Evolutionary conservation across 495 filamentous ascomycete species (phyloP).

Genomic region (Parachaetomium inaequale): DNA sequence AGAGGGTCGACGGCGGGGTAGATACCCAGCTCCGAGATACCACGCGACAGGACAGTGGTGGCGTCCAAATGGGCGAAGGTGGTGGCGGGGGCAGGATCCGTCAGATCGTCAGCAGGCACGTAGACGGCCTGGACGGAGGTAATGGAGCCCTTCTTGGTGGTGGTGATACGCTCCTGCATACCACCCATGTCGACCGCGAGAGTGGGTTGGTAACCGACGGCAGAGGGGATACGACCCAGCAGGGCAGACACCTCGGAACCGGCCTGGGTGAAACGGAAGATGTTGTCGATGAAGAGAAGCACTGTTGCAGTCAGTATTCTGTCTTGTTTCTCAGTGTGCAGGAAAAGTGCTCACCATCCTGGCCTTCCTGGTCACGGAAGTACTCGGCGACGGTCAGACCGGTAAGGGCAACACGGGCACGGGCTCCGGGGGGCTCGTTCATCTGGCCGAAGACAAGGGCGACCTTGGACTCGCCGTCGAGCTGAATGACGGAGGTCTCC

Average conservation of each 20-base stretch:
- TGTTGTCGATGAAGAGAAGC: conserved; percentile 99
- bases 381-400: conserved; percentile 87
- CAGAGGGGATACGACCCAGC: conserved; percentile 99
- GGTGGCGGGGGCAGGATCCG: conserved; percentile 97
- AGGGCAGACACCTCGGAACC: conserved; percentile 99
- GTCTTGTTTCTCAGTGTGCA: neutral
- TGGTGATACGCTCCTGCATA: conserved; percentile 99
- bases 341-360: conserved; percentile 62
- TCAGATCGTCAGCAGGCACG: conserved; percentile 99
- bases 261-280: conserved; percentile 99
- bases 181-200: conserved; percentile 99
- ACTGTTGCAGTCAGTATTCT: conserved; percentile 45
- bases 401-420: conserved; percentile 99
- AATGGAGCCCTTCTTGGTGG: conserved; percentile 98
- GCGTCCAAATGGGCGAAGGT: conserved; percentile 99
- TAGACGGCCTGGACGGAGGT: conserved; percentile 99
- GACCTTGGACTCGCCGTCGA: conserved; percentile 99
- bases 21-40: conserved; percentile 99
- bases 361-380: conserved; percentile 96
- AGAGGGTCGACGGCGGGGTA: conserved; percentile 99
- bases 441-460: conserved; percentile 99
- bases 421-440: conserved; percentile 99
- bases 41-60: conserved; percentile 99
- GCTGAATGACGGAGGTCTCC: conserved; percentile 98
- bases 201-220: conserved; percentile 99